A percentile compares a stretch with the other conserved stretches of the same genome.
Conservation (phyloP, 805 yeast genomes). For the Metschnikowia henanensis region DNA sequence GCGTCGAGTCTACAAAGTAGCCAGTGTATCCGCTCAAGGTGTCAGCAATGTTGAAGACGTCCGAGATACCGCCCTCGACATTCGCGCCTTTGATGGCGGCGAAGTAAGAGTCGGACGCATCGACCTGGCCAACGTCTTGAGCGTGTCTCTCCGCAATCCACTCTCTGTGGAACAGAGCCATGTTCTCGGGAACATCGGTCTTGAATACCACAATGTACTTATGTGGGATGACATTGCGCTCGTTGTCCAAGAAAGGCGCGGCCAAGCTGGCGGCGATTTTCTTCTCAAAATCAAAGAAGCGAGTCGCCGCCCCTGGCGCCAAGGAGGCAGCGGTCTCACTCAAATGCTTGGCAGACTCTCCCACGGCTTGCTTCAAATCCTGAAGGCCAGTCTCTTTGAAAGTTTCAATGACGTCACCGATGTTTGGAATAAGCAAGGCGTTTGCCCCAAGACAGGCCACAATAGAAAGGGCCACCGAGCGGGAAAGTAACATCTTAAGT, state of each 20-base stretch:
- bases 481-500: conserved; percentile 36
- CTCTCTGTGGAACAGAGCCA: conserved; percentile 62
- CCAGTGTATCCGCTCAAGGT: conserved; percentile 81
- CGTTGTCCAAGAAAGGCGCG: conserved; percentile 19
- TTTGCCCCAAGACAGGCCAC: conserved; percentile 42
- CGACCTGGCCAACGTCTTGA: conserved; percentile 34
- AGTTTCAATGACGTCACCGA: conserved; percentile 40
- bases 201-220: conserved; percentile 87
- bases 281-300: conserved; percentile 10
- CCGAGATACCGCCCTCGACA: conserved; percentile 17
- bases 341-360: conserved; percentile 13
- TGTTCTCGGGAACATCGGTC: conserved; percentile 53
- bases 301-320: conserved; percentile 8
- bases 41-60: conserved; percentile 56
- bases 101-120: conserved; percentile 22
- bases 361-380: conserved; percentile 16
- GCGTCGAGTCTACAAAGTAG: conserved; percentile 69
- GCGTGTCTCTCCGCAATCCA: conserved; percentile 54
- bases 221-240: conserved; percentile 53
- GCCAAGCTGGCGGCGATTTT: conserved; percentile 4
- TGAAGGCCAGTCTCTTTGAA: conserved; percentile 24
- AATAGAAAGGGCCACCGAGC: conserved; percentile 43
- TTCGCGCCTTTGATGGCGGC: conserved; percentile 12
- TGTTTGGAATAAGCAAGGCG: conserved; percentile 61
- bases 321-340: conserved; percentile 11